phyloP scores from a whole-genome alignment of 306 rosid genomes.

The Vigna reflexopilosa region DNA sequence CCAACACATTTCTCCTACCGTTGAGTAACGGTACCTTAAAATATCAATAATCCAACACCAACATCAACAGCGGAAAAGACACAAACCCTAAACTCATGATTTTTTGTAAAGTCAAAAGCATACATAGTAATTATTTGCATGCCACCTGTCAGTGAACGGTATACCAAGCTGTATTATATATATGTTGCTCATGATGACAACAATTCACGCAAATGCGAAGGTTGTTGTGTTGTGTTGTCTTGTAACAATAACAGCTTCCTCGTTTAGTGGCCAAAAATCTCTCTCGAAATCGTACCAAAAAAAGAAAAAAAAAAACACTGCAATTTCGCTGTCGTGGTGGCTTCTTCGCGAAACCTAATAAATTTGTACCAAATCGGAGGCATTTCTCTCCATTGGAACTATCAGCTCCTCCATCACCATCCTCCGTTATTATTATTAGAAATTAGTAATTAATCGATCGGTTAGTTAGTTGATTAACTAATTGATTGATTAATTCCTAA shows the following conservation, averaged over 20 bases:
- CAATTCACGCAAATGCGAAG: too few species aligned
- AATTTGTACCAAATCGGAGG: constrained; percentile 2
- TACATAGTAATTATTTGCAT: not conserved
- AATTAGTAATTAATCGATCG: not conserved
- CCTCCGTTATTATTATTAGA: not conserved
- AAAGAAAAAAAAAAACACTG: constrained; percentile 21
- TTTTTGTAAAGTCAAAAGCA: not conserved
- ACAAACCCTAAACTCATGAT: not conserved
- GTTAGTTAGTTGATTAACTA: too few species aligned
- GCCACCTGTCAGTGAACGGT: not conserved
- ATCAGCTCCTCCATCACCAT: not conserved
- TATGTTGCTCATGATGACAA: too few species aligned
- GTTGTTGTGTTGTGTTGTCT: not conserved
- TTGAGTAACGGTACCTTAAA: not conserved
- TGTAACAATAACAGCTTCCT: not conserved
- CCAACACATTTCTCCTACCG: not conserved
- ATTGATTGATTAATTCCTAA: too few species aligned
- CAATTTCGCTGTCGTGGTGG: not conserved
- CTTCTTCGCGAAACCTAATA: constrained; percentile 42
- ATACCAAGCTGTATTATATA: not conserved
- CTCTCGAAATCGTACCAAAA: constrained; percentile 13
- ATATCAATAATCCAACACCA: not conserved
- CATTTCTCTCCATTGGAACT: not conserved
- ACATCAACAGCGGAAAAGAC: not conserved
- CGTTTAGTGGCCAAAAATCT: constrained; percentile 37